These are phyloP conservation scores for Papiliotrema nemorosa DNA, from an alignment of 1,284 basidiomycete species.

Conservation along the genomic window DNA sequence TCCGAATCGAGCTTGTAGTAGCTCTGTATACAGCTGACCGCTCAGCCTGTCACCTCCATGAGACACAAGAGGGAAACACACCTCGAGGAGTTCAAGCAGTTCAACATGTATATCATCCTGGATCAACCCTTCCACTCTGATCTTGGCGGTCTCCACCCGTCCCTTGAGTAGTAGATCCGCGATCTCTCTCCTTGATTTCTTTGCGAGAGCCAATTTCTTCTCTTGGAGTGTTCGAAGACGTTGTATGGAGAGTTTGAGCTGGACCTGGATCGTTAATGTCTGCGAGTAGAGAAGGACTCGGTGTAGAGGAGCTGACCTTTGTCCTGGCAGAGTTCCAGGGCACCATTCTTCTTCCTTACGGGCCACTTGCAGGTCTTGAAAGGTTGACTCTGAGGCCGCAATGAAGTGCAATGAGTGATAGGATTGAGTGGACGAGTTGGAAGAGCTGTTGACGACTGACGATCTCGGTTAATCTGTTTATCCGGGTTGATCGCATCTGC, in stretches of 20 bases:
- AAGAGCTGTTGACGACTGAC: too few relatives aligned
- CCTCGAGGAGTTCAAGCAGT: constrained; percentile 82
- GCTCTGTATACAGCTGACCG: constrained; percentile 73
- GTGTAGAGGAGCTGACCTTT: constrained; percentile 15
- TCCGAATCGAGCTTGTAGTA: constrained; percentile 87
- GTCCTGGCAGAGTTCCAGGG: constrained; percentile 40
- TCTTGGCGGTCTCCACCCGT: constrained; percentile 44
- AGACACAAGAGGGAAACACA: too few relatives aligned
- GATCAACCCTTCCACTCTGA: constrained; percentile 47
- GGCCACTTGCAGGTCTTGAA: background rate
- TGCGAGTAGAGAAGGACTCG: background rate
- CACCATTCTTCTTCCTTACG: constrained; percentile 18
- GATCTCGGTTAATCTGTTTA: too few relatives aligned
- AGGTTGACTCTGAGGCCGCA: too few relatives aligned
- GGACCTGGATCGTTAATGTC: constrained; percentile 28
- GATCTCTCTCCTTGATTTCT: constrained; percentile 54
- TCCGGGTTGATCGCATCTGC: too few relatives aligned
- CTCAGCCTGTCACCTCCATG: background rate
- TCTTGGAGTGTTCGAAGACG: constrained; percentile 83
- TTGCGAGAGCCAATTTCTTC: constrained; percentile 90
- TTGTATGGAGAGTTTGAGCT: constrained; percentile 70
- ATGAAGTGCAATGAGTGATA: too few relatives aligned
- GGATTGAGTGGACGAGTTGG: too few relatives aligned
- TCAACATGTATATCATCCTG: constrained; percentile 56
- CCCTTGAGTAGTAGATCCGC: constrained; percentile 48